Evolutionary conservation across 345 rosid species (phyloP), one percentile per base, ranked within the genome.

Genomic region (Cardamine resedifolia): DNA sequence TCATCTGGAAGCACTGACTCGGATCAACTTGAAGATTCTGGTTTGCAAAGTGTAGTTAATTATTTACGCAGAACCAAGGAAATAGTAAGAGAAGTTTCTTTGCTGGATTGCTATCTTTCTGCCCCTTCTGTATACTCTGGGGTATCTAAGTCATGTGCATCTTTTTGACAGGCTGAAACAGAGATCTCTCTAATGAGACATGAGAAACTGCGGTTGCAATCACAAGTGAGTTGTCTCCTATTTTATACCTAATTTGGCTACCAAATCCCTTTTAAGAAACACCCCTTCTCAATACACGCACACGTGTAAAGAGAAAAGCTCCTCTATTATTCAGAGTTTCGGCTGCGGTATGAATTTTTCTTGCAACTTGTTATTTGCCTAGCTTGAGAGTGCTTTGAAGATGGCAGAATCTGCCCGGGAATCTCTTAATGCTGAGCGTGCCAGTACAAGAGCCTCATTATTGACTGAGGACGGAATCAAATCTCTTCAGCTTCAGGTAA

Each of bases 381-480:
- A 95, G 99, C 96, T 95, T 79, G 99, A 91, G 69, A 80, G 78
- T 74, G 91, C 99, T 69, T 79, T 84, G 19, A 91, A 84, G 85
- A 87, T 87, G 58, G 92, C 96, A 33, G 97, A 88, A 71, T 77
- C 68, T 64, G 92, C 89, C 19, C 85, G 88, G 77, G 84, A 73
- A 14, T 85, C 88, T 43, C 94, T 95, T 55, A 82, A 68, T 75
- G 77, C 89, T 71, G 97, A 95, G 81, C 92, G 92, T 60, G 78
- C 89, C 74, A 91, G 86, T 75, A 78, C 92, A 53, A 91, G 91
- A 70, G 88, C 96, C 51, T 61, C 79, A 34, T 62, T 91, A 65
- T 86, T 91, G 81, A 85, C 98, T 5, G 99, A 86, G 73, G 99
- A 88, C 68, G 94, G 89, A 81, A 82, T 95, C 73, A 91, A 87